Percentiles rank a stretch among this genome's conserved stretches.
These are phyloP conservation scores for Lepraria neglecta DNA, from an alignment of 495 filamentous ascomycete genomes.

Conservation along the genomic window DNA sequence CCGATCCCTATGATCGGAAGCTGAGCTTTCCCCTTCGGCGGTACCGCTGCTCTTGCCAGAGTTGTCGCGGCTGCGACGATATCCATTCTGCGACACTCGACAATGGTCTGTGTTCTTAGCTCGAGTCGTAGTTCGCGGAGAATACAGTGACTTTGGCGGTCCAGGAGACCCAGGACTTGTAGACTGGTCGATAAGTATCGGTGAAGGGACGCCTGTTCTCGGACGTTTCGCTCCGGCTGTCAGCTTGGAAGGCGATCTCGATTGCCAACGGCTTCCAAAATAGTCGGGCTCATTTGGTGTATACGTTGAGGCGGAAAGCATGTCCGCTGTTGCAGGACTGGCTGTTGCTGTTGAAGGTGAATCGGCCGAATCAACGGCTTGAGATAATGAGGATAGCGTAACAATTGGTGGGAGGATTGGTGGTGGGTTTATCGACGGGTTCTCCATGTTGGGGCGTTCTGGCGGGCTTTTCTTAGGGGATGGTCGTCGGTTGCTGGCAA, in stretches of 20 bases:
- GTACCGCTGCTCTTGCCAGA: slow-evolving; percentile 27
- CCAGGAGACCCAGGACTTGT: slow-evolving; percentile 22
- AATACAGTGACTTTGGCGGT: slow-evolving; percentile 19
- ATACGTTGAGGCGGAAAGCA: slow-evolving; percentile 23
- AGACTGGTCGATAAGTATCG: slow-evolving; percentile 18
- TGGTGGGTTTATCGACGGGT: slow-evolving; percentile 25
- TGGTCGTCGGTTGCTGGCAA: slow-evolving; percentile 18
- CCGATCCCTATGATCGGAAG: slow-evolving; percentile 29
- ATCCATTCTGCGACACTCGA: slow-evolving; percentile 22
- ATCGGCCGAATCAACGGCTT: slow-evolving; percentile 33
- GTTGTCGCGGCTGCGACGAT: slow-evolving; percentile 21
- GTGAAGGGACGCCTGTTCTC: slow-evolving; percentile 14
- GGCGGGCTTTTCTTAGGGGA: slow-evolving; percentile 21
- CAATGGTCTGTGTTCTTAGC: slow-evolving; percentile 27
- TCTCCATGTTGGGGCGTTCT: slow-evolving; percentile 11
- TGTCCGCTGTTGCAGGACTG: slow-evolving; percentile 32
- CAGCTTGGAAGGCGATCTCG: slow-evolving; percentile 19
- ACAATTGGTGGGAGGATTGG: slow-evolving; percentile 37
- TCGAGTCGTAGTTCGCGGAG: slow-evolving; percentile 26
- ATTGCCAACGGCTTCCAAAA: slow-evolving; percentile 33
- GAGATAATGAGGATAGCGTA: slow-evolving; percentile 37
- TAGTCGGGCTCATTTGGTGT: slow-evolving; percentile 31
- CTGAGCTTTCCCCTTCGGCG: slow-evolving; percentile 30
- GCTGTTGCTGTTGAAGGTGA: slow-evolving; percentile 35
- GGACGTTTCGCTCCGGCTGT: slow-evolving; percentile 7